Conservation (phyloP, 495 filamentous ascomycete species). For the Jackrogersella multiformis region DNA sequence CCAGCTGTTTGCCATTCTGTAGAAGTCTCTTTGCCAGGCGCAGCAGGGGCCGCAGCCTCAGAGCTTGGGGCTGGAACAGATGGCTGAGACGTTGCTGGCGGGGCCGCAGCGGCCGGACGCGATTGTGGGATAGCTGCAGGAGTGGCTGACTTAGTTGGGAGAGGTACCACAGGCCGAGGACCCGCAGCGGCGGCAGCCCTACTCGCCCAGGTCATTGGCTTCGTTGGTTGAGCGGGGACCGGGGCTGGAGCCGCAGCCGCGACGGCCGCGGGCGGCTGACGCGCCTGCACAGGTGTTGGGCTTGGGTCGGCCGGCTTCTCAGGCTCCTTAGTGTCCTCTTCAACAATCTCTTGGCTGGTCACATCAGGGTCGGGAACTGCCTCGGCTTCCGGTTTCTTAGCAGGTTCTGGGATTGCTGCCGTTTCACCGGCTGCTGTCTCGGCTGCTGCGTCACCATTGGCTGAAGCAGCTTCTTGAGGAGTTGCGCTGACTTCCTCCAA, state of each 20-base stretch:
- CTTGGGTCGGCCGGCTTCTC: constrained; percentile 68
- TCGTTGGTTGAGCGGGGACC: constrained; percentile 53
- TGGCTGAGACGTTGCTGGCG: constrained; percentile 35
- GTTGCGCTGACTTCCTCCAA: constrained; percentile 54
- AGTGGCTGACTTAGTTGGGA: constrained; percentile 55
- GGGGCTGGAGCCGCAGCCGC: constrained; percentile 47
- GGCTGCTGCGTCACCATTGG: constrained; percentile 47
- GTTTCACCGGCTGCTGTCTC: constrained; percentile 59
- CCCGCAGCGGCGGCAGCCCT: constrained; percentile 65
- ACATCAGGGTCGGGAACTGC: constrained; percentile 48
- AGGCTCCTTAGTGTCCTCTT: constrained; percentile 58
- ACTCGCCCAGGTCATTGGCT: constrained; percentile 91
- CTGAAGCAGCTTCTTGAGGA: constrained; percentile 48
- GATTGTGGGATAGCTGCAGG: constrained; percentile 50
- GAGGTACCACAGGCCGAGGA: constrained; percentile 57
- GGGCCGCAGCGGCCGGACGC: constrained; percentile 36
- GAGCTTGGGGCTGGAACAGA: constrained; percentile 40
- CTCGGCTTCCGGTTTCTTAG: constrained; percentile 58
- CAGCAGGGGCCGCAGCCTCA: constrained; percentile 41
- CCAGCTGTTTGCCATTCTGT: constrained; percentile 83
- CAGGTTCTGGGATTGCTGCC: constrained; percentile 56
- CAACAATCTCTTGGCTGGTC: constrained; percentile 54
- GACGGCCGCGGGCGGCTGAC: constrained; percentile 56
- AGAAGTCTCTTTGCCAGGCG: constrained; percentile 57
- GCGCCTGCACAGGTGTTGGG: constrained; percentile 63